phyloP scores from a whole-genome alignment of 2,329 filamentous ascomycete genomes.

The Chaetomiaceae sp. region DNA sequence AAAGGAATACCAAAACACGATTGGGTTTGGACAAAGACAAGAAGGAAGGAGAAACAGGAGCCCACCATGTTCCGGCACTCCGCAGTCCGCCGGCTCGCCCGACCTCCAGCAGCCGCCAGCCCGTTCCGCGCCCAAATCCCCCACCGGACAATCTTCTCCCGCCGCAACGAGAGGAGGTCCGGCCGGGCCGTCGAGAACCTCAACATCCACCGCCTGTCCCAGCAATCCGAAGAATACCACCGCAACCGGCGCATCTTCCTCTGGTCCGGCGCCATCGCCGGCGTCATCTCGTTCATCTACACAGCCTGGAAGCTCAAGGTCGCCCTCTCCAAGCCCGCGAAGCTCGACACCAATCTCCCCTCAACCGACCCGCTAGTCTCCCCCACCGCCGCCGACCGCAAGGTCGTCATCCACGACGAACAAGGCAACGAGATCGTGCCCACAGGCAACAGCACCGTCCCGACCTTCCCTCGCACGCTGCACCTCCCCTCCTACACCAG shows the following conservation, averaged over 20 bases:
- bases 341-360: constrained; percentile 42
- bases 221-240: constrained; percentile 46
- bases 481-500: constrained; percentile 48
- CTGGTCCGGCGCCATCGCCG: constrained; percentile 45
- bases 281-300: constrained; percentile 47
- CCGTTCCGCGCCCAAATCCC: constrained; percentile 12
- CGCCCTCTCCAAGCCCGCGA: constrained; percentile 31
- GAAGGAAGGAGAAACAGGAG: neutral
- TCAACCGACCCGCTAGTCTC: constrained; percentile 44
- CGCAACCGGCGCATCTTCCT: constrained; percentile 49
- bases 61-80: constrained; percentile 31
- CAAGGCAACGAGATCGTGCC: constrained; percentile 70
- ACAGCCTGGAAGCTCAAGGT: constrained; percentile 49
- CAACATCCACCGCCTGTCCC: constrained; percentile 46
- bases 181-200: constrained; percentile 42
- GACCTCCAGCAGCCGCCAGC: constrained; percentile 10
- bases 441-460: constrained; percentile 76
- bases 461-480: constrained; percentile 71
- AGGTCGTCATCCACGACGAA: constrained; percentile 60
- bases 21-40: neutral
- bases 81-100: constrained; percentile 26
- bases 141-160: constrained; percentile 36
- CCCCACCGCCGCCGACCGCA: constrained; percentile 48
- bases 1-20: neutral
- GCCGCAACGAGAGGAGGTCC: constrained; percentile 19